Percentiles rank a stretch among this genome's conserved stretches.
Evolutionary conservation across 805 yeast genomes (phyloP).

Genomic region (Candida ascalaphidarum): DNA sequence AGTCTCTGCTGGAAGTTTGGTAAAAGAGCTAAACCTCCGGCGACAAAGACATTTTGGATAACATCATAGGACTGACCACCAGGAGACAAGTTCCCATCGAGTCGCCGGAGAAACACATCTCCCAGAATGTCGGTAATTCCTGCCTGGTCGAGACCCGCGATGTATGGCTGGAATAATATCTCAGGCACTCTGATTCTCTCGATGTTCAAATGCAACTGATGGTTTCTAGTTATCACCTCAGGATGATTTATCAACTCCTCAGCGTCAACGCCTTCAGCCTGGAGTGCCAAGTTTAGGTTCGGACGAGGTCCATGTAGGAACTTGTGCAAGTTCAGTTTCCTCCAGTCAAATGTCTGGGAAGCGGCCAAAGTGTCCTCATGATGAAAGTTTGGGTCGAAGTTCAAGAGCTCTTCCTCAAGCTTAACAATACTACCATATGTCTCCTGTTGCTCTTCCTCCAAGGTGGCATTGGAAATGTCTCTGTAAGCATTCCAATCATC

Average conservation of each 20-base stretch:
- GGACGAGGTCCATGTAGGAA: conserved; percentile 88
- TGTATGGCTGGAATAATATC: conserved; percentile 82
- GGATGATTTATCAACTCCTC: conserved; percentile 37
- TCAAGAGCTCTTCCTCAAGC: conserved; percentile 68
- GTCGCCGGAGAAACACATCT: conserved; percentile 53
- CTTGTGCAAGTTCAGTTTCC: conserved; percentile 66
- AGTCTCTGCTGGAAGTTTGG: conserved; percentile 63
- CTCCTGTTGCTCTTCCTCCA: conserved; percentile 74
- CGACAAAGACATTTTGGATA: conserved; percentile 62
- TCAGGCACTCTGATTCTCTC: conserved; percentile 93
- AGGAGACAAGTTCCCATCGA: conserved; percentile 45
- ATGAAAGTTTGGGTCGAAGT: conserved; percentile 78
- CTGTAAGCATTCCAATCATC: conserved; percentile 93
- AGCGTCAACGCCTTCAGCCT: conserved; percentile 30
- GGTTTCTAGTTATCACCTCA: conserved; percentile 76
- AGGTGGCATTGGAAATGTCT: conserved; percentile 66
- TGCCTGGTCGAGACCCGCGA: conserved; percentile 94
- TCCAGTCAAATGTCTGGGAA: conserved; percentile 72
- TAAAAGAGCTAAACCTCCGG: conserved; percentile 77
- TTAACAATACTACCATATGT: conserved; percentile 51
- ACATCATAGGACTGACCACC: conserved; percentile 45
- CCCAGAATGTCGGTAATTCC: conserved; percentile 78
- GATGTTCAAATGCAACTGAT: conserved; percentile 83
- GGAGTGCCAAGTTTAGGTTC: conserved; percentile 50
- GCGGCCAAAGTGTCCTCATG: conserved; percentile 76